Percentiles rank a stretch among this genome's conserved stretches.
Conservation (phyloP, 345 rosid genomes). For the Turnera subulata region DNA sequence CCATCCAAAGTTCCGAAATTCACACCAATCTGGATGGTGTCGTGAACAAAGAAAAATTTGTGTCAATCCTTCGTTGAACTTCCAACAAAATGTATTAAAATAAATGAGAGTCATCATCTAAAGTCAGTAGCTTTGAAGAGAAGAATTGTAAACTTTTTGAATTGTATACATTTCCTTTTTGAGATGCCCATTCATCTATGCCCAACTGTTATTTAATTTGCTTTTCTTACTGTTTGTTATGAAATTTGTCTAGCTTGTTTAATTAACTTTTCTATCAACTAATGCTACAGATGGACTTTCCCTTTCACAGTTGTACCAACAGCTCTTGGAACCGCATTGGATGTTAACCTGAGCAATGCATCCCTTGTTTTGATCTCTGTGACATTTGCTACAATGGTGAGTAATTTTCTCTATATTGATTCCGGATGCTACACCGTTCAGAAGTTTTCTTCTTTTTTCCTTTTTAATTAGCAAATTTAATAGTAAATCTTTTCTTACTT, state of each 20-base stretch:
- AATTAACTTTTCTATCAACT: constrained; percentile 60
- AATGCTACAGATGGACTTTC: constrained; percentile 82
- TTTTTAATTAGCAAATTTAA: constrained; percentile 5
- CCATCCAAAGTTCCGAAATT: no score
- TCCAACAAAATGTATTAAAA: not conserved
- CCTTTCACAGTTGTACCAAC: constrained; percentile 98
- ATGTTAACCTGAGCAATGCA: constrained; percentile 89
- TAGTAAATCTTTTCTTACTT: constrained; percentile 1
- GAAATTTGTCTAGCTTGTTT: constrained; percentile 22
- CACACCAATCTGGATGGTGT: no score
- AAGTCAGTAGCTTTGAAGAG: not conserved
- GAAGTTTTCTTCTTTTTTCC: no score
- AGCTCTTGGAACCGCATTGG: constrained; percentile 97
- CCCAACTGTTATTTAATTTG: not conserved
- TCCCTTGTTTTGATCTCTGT: constrained; percentile 98
- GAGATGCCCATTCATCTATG: not conserved
- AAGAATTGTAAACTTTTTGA: not conserved
- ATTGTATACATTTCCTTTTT: not conserved
- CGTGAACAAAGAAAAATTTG: no score
- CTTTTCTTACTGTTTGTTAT: not conserved
- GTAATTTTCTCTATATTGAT: constrained; percentile 26
- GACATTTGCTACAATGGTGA: constrained; percentile 98
- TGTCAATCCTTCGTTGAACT: no score
- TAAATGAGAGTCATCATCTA: not conserved
- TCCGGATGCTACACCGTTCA: not conserved